Evolutionary conservation across 2,329 filamentous ascomycete genomes (phyloP), one percentile per base, ranked within the genome.

Genomic region (Rutstroemia sp.): DNA sequence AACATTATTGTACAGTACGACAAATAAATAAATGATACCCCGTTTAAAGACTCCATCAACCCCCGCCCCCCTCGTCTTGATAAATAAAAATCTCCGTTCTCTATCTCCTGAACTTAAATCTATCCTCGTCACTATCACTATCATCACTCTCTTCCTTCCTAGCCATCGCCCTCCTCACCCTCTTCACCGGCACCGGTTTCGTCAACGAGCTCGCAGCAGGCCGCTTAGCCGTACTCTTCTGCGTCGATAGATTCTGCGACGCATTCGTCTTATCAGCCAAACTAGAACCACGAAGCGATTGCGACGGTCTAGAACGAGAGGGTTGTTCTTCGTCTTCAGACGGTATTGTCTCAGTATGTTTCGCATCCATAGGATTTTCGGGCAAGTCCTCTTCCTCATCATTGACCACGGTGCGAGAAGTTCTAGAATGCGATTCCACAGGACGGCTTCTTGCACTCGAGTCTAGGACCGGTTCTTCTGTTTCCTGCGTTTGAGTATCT

Each of bases 91-190:
- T 14, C 50, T 16, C 14, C 30, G 12, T 14, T 16, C 19, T 19
- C 17, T 1, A 27, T 23, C 17, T n/a, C 30, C 7, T 34, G 42
- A 55, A 55, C 14, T 14, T 44, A 57, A 69, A 69, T 40, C 61
- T 63, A 58, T 70, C 70, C 40, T 65, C 66, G 47, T 67, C 52
- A 42, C 59, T 65, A 48, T 67, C 65, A 51, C 62, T 63, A 36
- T 67, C 64, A 50, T 67, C 65, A 51, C 60, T 61, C 36, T 66
- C 61, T 19, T 59, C 48, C 47, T 48, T 60, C 23, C 45, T 25
- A 42, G 54, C 38, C 38, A 58, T 19, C 9, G 49, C 38, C 25
- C 54, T 60, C 47, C 56, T 65, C 8, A 53, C 53, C 38, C 62
- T 69, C 62, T 69, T 69, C 12, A 60, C 54, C 5, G 66, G 62